Conservation (phyloP, 306 rosid genomes). For the Prunus kanzakura region DNA sequence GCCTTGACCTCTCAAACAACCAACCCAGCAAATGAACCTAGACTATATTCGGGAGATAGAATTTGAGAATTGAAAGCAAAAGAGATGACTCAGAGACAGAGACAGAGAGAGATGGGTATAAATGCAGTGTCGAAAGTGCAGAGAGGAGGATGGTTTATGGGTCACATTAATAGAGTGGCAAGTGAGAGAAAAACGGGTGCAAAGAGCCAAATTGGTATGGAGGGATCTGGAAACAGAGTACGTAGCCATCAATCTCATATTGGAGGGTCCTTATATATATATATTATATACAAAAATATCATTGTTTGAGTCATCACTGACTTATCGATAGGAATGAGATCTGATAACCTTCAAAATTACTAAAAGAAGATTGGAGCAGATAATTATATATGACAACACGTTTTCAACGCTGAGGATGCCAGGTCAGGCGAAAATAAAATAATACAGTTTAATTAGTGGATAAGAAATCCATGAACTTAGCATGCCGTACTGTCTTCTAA, state of each 20-base stretch:
- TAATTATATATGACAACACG: not conserved
- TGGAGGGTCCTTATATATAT: no score
- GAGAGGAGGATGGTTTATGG: not conserved
- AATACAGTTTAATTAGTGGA: not conserved
- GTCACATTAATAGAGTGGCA: not conserved
- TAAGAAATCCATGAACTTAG: not conserved
- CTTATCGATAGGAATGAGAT: not conserved
- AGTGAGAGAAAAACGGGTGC: not conserved
- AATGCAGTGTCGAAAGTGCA: not conserved
- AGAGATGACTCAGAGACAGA: no score
- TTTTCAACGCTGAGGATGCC: not conserved
- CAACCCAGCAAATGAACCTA: not conserved
- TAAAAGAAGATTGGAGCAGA: not conserved
- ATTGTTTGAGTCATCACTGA: not conserved
- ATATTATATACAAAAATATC: no score
- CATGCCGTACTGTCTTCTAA: not conserved
- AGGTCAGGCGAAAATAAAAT: not conserved
- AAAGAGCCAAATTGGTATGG: not conserved
- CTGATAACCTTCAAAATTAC: not conserved
- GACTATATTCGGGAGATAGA: not conserved
- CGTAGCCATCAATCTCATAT: not conserved
- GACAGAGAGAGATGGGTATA: not conserved
- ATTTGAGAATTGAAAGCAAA: not conserved
- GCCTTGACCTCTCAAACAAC: constrained; percentile 2
- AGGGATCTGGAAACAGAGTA: not conserved